A percentile compares a stretch with the other conserved stretches of the same genome.
These are phyloP conservation scores for Plasmodium vivax DNA, from an alignment of 169 alveolate species.

Conservation along the genomic window DNA sequence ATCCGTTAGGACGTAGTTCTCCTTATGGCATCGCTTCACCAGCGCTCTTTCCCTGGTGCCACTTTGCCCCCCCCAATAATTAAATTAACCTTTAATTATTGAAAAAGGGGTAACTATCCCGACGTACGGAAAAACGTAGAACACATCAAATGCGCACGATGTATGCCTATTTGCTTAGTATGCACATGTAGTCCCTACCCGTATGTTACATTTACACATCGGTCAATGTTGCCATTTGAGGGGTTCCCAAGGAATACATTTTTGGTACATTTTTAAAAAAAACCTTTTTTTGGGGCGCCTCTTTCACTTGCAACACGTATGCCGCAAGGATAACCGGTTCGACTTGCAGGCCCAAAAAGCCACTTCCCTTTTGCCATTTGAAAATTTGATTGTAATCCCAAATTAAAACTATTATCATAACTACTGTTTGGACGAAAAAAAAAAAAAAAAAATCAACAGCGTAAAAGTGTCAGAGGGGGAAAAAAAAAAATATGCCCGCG, in stretches of 20 bases:
- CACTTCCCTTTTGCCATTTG: neutral
- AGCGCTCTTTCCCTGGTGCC: neutral
- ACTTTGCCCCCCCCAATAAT: neutral
- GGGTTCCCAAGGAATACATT: neutral
- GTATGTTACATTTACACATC: neutral
- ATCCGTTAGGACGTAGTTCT: neutral
- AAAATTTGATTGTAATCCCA: neutral
- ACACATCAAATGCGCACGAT: neutral
- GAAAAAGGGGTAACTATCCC: neutral
- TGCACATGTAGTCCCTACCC: neutral
- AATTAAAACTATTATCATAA: neutral
- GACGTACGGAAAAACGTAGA: neutral
- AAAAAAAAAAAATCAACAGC: neutral
- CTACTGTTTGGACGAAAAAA: neutral
- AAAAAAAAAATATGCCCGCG: neutral
- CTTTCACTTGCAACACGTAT: neutral
- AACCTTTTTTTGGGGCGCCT: neutral
- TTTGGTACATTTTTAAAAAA: neutral
- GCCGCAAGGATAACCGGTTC: neutral
- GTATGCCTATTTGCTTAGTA: neutral
- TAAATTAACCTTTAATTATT: neutral
- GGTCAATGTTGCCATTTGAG: neutral
- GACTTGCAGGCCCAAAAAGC: neutral
- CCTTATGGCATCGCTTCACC: neutral
- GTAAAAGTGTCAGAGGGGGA: neutral